Evolutionary conservation across 208 protist genomes (phyloP).

Genomic region (Crithidia fasciculata): DNA sequence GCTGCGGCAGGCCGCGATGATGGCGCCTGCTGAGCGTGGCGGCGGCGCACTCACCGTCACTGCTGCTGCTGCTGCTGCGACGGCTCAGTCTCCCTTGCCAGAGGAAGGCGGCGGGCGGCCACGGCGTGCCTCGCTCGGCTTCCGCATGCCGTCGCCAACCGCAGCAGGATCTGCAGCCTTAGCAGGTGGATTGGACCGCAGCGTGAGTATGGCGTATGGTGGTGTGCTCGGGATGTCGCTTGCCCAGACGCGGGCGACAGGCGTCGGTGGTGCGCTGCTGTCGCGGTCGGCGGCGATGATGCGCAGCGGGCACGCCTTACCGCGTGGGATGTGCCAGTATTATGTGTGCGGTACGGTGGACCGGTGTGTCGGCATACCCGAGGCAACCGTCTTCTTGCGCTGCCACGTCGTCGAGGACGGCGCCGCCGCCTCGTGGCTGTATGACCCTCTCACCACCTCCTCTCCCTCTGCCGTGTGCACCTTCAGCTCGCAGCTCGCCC

Average conservation of each 20-base stretch:
- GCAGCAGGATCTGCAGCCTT: neutral
- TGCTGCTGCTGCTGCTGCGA: neutral
- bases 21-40: constrained; percentile 12
- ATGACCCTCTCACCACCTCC: constrained; percentile 9
- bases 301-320: constrained; percentile 7
- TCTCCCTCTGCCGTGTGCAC: constrained; percentile 10
- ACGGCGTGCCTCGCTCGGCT: constrained; percentile 7
- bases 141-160: neutral
- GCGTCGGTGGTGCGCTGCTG: constrained; percentile 11
- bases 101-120: neutral
- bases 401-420: constrained; percentile 53
- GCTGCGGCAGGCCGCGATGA: constrained; percentile 33
- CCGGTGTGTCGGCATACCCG: constrained; percentile 46
- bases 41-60: neutral
- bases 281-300: constrained; percentile 6
- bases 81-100: neutral
- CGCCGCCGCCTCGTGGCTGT: neutral
- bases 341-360: constrained; percentile 69
- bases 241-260: neutral
- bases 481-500: constrained; percentile 72
- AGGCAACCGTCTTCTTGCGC: constrained; percentile 56
- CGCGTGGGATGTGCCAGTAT: constrained; percentile 23
- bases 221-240: neutral
- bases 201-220: neutral
- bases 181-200: neutral